Conservation (phyloP, 345 rosid species). For the Erucastrum elatum region DNA sequence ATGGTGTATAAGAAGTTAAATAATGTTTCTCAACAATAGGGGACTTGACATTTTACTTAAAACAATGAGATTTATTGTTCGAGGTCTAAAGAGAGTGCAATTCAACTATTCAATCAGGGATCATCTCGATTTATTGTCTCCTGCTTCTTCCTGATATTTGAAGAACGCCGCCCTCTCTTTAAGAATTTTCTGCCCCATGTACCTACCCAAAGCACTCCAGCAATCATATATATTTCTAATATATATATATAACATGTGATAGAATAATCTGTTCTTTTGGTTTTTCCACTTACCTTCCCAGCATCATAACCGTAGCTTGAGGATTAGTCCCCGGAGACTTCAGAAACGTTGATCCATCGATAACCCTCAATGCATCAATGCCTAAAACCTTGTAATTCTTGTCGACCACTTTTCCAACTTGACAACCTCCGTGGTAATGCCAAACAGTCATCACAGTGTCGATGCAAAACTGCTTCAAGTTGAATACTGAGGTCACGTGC, state of each 20-base stretch:
- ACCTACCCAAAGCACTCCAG: constrained; percentile 33
- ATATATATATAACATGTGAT: background rate
- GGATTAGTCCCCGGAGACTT: constrained; percentile 67
- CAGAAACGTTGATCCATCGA: constrained; percentile 62
- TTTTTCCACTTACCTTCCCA: constrained; percentile 55
- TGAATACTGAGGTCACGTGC: constrained; percentile 31
- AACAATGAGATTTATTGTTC: background rate
- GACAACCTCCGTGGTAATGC: constrained; percentile 78
- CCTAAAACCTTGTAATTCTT: constrained; percentile 53
- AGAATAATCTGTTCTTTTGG: background rate
- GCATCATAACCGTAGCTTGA: constrained; percentile 78
- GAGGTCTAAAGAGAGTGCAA: background rate
- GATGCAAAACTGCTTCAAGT: constrained; percentile 59
- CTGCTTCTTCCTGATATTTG: background rate
- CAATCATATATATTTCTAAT: background rate
- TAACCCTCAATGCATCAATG: constrained; percentile 50
- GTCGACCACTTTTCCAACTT: constrained; percentile 58
- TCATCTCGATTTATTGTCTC: background rate
- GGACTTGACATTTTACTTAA: background rate
- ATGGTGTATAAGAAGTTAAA: background rate
- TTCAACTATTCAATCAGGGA: background rate
- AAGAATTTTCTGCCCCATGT: constrained; percentile 48
- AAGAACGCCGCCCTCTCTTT: constrained; percentile 27
- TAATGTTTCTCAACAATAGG: background rate
- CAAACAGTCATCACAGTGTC: constrained; percentile 64